Evolutionary conservation across 495 filamentous ascomycete species (phyloP).

Genomic region (Trichoderma virens): DNA sequence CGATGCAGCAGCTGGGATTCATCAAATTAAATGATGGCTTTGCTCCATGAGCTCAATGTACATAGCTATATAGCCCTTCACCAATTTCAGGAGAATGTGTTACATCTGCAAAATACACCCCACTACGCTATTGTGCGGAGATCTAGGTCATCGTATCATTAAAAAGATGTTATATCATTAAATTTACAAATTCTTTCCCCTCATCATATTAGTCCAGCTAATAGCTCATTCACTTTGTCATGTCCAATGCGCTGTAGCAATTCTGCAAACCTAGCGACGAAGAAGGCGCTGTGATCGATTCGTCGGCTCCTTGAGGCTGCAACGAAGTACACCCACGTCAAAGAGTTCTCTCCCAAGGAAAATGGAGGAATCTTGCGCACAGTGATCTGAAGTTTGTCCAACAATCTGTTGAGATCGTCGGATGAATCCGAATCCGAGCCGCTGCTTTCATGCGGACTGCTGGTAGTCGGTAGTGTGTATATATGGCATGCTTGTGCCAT

Average conservation of each 20-base stretch:
- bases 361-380: not conserved
- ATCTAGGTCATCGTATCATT: too few relatives aligned
- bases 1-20: not conserved
- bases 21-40: constrained; percentile 2
- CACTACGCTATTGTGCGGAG: too few relatives aligned
- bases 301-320: not conserved
- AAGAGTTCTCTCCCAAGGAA: not conserved
- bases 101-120: not conserved
- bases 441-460: not conserved
- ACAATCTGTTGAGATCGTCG: not conserved
- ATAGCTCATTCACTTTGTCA: constrained; percentile 2
- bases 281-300: not conserved
- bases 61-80: too few relatives aligned
- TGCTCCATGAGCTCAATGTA: not conserved
- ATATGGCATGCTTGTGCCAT: not conserved
- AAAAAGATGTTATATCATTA: too few relatives aligned
- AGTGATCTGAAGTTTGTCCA: not conserved
- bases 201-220: not conserved
- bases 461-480: not conserved
- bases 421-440: not conserved
- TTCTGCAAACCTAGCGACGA: not conserved
- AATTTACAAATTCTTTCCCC: not conserved
- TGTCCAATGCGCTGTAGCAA: not conserved
- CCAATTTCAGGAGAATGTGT: too few relatives aligned
- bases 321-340: not conserved